A percentile compares a stretch with the other conserved stretches of the same genome.
Conservation (phyloP, 2,329 filamentous ascomycete species). For the Neoarthrinium moseri region DNA sequence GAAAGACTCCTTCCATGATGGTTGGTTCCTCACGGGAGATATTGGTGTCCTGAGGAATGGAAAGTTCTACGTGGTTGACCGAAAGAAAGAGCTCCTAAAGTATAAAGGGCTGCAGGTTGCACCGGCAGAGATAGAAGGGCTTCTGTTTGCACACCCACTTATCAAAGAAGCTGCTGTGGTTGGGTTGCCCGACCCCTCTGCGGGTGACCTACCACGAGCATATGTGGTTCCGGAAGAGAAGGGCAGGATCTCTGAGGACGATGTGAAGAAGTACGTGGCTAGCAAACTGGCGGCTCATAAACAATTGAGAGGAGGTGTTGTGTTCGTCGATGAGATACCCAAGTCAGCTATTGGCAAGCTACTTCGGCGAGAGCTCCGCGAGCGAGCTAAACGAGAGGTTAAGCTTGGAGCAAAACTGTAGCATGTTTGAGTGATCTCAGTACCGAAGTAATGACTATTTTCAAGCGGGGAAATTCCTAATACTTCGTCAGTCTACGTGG, state of each 20-base stretch:
- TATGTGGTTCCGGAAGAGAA: slow-evolving; percentile 33
- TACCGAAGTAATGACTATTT: too few species aligned
- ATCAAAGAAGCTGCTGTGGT: slow-evolving; percentile 60
- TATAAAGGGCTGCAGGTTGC: slow-evolving; percentile 66
- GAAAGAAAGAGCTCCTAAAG: slow-evolving; percentile 68
- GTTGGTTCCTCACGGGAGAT: slow-evolving; percentile 80
- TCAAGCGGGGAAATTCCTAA: too few species aligned
- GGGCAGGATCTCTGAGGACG: slow-evolving; percentile 15
- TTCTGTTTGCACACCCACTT: slow-evolving; percentile 38
- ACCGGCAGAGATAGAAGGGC: slow-evolving; percentile 60
- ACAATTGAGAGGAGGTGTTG: slow-evolving; percentile 25
- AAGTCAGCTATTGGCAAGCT: slow-evolving; percentile 4
- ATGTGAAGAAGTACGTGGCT: slow-evolving; percentile 23
- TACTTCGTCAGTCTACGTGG: too few species aligned
- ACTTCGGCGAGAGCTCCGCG: slow-evolving; percentile 2
- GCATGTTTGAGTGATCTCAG: too few species aligned
- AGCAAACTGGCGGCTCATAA: slow-evolving; percentile 23
- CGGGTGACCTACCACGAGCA: slow-evolving; percentile 52
- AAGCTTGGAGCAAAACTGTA: background rate
- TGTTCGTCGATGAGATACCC: slow-evolving; percentile 9
- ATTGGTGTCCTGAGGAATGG: slow-evolving; percentile 69
- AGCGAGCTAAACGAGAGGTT: background rate
- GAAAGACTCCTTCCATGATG: slow-evolving; percentile 52
- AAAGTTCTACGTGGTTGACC: slow-evolving; percentile 76
- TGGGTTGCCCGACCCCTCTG: slow-evolving; percentile 55